phyloP scores from a whole-genome alignment of 2,329 filamentous ascomycete genomes.

The Pestalotiopsis sp. region DNA sequence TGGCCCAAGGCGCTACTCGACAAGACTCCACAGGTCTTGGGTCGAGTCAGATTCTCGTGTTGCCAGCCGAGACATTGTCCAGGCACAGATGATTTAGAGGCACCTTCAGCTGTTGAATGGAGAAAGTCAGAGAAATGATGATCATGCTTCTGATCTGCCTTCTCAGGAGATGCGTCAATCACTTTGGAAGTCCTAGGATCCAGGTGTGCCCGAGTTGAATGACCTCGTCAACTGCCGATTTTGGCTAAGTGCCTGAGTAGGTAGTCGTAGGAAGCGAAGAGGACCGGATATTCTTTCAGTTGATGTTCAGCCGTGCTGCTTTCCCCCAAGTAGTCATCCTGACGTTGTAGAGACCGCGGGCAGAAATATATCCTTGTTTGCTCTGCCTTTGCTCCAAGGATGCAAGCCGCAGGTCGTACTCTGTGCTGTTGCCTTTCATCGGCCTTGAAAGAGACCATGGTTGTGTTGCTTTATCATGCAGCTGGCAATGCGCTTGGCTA shows the following conservation, averaged over 20 bases:
- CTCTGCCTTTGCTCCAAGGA: too few relatives aligned
- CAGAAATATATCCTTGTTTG: too few relatives aligned
- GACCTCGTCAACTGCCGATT: slow-evolving; percentile 79
- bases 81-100: slow-evolving; percentile 84
- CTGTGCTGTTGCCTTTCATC: too few relatives aligned
- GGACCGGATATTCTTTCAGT: slow-evolving; percentile 60
- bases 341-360: slow-evolving; percentile 29
- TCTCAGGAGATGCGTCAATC: slow-evolving; percentile 50
- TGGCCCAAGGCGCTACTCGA: slow-evolving; percentile 56
- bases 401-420: too few relatives aligned
- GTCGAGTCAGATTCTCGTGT: slow-evolving; percentile 63
- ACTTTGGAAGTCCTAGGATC: not conserved
- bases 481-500: too few relatives aligned
- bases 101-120: slow-evolving; percentile 73
- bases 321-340: slow-evolving; percentile 51
- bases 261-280: slow-evolving; percentile 69
- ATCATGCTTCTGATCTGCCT: slow-evolving; percentile 83
- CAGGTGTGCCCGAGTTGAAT: slow-evolving; percentile 20
- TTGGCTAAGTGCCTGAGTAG: slow-evolving; percentile 72
- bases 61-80: slow-evolving; percentile 87
- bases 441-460: too few relatives aligned
- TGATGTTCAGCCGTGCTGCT: slow-evolving; percentile 70
- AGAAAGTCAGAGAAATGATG: slow-evolving; percentile 76
- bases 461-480: too few relatives aligned
- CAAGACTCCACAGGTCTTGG: slow-evolving; percentile 78